Conservation (phyloP, 179 eudicot genomes). For the Carnegiea gigantea region DNA sequence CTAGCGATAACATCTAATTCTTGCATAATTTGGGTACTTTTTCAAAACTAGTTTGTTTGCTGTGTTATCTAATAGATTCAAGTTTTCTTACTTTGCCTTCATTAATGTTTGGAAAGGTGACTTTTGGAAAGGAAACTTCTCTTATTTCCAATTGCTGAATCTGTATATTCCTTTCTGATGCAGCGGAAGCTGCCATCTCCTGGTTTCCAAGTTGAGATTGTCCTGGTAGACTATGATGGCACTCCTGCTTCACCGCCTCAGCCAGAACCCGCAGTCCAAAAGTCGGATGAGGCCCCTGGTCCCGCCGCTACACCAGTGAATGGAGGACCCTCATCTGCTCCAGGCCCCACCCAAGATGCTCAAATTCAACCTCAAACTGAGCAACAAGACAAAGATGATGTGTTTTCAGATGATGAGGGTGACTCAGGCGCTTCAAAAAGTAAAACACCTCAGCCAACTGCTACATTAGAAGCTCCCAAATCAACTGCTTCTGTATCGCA, state of each 20-base stretch:
- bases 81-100: background rate
- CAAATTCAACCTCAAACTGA: conserved; percentile 34
- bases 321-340: conserved; percentile 29
- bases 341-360: conserved; percentile 36
- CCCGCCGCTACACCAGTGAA: conserved; percentile 34
- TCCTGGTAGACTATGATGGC: conserved; percentile 70
- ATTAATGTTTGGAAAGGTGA: no score
- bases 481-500: conserved; percentile 32
- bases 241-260: conserved; percentile 40
- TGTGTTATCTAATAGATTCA: background rate
- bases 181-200: conserved; percentile 99
- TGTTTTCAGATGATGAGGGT: conserved; percentile 77
- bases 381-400: conserved; percentile 61
- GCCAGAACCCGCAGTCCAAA: conserved; percentile 39
- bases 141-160: background rate
- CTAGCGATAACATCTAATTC: background rate
- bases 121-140: no score
- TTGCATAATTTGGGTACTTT: background rate
- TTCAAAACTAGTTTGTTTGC: background rate
- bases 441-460: conserved; percentile 33
- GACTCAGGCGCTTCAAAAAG: conserved; percentile 48
- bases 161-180: conserved; percentile 8
- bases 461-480: conserved; percentile 31
- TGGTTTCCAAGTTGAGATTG: conserved; percentile 94
- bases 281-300: conserved; percentile 38